phyloP scores from a whole-genome alignment of 2,329 filamentous ascomycete species.

The Neoascochyta sp. region DNA sequence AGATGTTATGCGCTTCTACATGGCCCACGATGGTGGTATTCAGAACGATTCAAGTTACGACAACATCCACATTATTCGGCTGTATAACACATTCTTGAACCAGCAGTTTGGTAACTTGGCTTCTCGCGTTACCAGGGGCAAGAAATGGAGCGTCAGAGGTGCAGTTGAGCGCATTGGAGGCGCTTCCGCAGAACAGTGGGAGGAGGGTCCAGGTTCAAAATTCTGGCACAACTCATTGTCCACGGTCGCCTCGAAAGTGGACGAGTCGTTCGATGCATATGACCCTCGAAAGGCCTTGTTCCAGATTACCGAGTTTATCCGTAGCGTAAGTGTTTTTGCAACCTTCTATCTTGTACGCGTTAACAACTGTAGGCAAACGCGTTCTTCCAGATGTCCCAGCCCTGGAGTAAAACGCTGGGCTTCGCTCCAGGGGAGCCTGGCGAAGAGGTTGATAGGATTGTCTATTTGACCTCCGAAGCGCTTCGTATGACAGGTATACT shows the following conservation, averaged over 20 bases:
- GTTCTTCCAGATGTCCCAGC: conserved; percentile 61
- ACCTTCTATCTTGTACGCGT: not conserved
- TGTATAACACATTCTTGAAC: conserved; percentile 77
- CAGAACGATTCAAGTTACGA: conserved; percentile 78
- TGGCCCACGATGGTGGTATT: conserved; percentile 76
- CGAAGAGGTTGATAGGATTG: conserved; percentile 41
- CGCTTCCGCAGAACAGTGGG: conserved; percentile 26
- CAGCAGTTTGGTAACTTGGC: conserved; percentile 76
- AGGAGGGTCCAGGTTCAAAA: conserved; percentile 23
- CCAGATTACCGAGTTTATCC: conserved; percentile 26
- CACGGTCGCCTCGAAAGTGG: conserved; percentile 17
- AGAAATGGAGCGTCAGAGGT: conserved; percentile 64
- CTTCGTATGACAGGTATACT: conserved; percentile 78
- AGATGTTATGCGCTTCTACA: conserved; percentile 85
- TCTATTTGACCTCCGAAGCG: conserved; percentile 72
- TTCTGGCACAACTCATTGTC: conserved; percentile 41
- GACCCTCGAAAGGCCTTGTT: conserved; percentile 28
- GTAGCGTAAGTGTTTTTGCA: conserved; percentile 18
- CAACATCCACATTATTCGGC: conserved; percentile 68
- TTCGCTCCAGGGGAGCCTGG: conserved; percentile 27
- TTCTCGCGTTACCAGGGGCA: conserved; percentile 64
- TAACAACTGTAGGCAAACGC: conserved; percentile 55
- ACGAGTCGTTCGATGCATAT: conserved; percentile 21
- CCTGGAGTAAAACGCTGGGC: conserved; percentile 60
- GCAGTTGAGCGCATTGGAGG: conserved; percentile 48